Base-by-base conservation (phyloP, 1,139 yeast species). In the Pichia sp. region DNA sequence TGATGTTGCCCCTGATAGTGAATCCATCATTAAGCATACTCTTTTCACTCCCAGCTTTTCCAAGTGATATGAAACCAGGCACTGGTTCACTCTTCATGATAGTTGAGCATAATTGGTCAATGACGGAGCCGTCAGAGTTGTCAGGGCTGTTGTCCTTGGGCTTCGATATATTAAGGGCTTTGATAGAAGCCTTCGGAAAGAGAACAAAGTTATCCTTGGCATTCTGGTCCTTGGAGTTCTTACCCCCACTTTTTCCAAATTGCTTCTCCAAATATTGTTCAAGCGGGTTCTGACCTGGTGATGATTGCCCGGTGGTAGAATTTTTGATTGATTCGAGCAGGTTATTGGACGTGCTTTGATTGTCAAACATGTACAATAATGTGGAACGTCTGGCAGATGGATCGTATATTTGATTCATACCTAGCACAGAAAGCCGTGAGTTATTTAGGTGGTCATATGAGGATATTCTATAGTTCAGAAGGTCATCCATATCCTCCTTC, bases 331-430 rank as follows among this genome's bases (percentile, higher is more conserved):
- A 46, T 25, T 51, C 53, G 32, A 46, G 41, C 5, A 53, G 24
- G 7, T 45, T 41, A 44, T 39, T 56, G 29, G 46, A 47, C 32
- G 49, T 45, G 56, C 52, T 64, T 58, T 37, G 50, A 56, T 42
- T 55, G 42, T 72, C 77, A 45, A 72, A 67, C 41, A 74, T 58
- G 6, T 75, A 69, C 34, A 74, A 59, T 66, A 74, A 70, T 5
- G 75, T 76, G 26, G 75, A 70, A 37, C 79, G 61, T 50, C 79
- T 62, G 46, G 63, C 66, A 10, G 75, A 64, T 3, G 79, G 74
- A 45, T 72, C 72, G 4, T 68, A 64, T 36, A 56, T 60, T 67
- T 41, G 73, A 52, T 46, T 48, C 21, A 55, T 27, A 7, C 60
- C 62, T n/a, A 53, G 15, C 8, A 42, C 43, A 3, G 60, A 54